Percentiles rank a stretch among this genome's conserved stretches.
Evolutionary conservation across 1,139 yeast species (phyloP).

Genomic region (Candida sojae): DNA sequence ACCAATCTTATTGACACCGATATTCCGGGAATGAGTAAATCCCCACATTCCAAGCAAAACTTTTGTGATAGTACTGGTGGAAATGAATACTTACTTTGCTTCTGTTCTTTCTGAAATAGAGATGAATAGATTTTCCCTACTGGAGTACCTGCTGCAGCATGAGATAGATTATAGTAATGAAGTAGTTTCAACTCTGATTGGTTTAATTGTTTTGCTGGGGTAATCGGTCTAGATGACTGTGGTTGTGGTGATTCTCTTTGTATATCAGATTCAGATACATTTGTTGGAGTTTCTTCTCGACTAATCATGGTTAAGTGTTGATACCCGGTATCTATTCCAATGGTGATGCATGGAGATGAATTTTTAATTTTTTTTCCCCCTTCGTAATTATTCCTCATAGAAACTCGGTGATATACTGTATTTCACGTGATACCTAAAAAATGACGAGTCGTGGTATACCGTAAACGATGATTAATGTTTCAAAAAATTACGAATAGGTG

Average conservation of each 20-base stretch:
- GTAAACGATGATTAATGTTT: no score
- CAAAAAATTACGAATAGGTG: no score
- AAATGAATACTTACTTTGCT: slow-evolving; percentile 26
- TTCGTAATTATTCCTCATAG: background rate
- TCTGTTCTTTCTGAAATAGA: slow-evolving; percentile 22
- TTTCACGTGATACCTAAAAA: no score
- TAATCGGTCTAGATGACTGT: background rate
- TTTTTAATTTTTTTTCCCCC: background rate
- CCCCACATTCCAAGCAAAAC: slow-evolving; percentile 50
- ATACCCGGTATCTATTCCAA: background rate
- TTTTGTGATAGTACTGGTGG: slow-evolving; percentile 28
- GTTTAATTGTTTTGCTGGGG: slow-evolving; percentile 9
- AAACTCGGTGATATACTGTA: background rate
- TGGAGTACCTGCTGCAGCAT: slow-evolving; percentile 23
- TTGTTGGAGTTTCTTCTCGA: background rate
- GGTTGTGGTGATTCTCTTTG: background rate
- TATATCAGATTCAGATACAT: background rate
- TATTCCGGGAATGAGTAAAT: slow-evolving; percentile 46
- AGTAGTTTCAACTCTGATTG: slow-evolving; percentile 24
- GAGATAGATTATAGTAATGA: slow-evolving; percentile 34
- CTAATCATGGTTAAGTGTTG: background rate
- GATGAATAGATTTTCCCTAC: slow-evolving; percentile 27
- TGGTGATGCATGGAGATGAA: background rate
- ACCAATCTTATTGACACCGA: slow-evolving; percentile 28
- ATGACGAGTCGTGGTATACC: no score